Evolutionary conservation across 2,329 filamentous ascomycete genomes (phyloP).

Genomic region (Leptosphaerulina australis): DNA sequence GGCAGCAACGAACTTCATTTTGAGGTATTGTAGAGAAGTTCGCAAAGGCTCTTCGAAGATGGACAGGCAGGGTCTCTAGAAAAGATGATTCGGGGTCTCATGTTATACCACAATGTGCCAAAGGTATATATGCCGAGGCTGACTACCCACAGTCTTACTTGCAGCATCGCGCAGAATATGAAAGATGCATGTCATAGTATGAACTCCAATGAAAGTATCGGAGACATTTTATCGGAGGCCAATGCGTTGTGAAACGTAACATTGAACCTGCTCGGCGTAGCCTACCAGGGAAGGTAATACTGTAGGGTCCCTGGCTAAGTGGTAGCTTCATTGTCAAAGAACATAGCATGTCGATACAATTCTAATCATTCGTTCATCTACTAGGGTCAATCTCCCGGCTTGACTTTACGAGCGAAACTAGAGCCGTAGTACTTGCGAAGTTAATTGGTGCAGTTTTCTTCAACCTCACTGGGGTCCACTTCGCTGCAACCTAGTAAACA

Average conservation of each 20-base stretch:
- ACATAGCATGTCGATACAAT: not conserved
- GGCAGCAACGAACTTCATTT: not conserved
- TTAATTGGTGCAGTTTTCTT: not conserved
- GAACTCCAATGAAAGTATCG: not conserved
- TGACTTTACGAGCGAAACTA: not conserved
- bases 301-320: no score
- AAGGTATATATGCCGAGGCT: not conserved
- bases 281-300: no score
- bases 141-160: not conserved
- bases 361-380: not conserved
- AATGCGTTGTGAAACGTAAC: no score
- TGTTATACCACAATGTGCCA: not conserved
- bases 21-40: no score
- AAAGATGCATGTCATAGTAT: not conserved
- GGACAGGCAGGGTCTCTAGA: no score
- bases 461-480: not conserved
- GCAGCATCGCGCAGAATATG: not conserved
- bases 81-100: no score
- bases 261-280: no score
- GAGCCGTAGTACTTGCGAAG: not conserved
- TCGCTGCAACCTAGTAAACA: no score
- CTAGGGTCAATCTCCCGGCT: not conserved
- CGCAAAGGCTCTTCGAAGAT: no score
- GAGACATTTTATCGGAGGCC: not conserved
- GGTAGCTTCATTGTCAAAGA: no score